Evolutionary conservation across 306 rosid genomes (phyloP).

Genomic region (Senna tora): DNA sequence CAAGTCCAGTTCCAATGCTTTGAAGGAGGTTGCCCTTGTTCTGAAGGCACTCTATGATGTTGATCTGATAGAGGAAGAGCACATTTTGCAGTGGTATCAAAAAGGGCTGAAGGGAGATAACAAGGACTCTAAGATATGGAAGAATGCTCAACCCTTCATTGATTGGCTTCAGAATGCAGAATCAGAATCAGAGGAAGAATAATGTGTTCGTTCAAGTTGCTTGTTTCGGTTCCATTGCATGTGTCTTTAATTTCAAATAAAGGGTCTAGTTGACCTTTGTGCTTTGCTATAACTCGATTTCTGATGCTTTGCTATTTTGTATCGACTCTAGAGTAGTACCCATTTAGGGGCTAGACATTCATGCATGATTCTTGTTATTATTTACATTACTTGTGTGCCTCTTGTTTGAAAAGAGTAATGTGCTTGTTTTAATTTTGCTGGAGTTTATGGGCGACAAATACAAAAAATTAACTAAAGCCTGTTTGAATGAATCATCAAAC

Average conservation of each 20-base stretch:
- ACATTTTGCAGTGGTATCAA: slow-evolving; percentile 56
- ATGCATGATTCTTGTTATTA: background rate
- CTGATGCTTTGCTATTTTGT: background rate
- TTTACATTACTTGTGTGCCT: background rate
- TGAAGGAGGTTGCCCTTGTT: slow-evolving; percentile 62
- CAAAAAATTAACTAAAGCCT: too few species aligned
- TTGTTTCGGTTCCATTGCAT: slow-evolving; percentile 10
- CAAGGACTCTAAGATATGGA: slow-evolving; percentile 59
- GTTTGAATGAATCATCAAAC: too few species aligned
- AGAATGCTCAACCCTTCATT: slow-evolving; percentile 58
- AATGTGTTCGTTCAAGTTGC: background rate
- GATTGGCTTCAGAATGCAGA: slow-evolving; percentile 74
- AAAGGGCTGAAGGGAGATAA: slow-evolving; percentile 50
- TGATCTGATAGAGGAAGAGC: slow-evolving; percentile 63
- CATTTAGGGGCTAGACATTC: slow-evolving; percentile 1
- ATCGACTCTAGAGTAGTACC: background rate
- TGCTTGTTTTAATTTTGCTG: too few species aligned
- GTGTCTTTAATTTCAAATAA: slow-evolving; percentile 35
- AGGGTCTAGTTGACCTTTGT: slow-evolving; percentile 28
- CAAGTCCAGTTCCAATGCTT: slow-evolving; percentile 41
- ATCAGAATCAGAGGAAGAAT: slow-evolving; percentile 67
- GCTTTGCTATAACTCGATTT: background rate
- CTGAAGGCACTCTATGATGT: slow-evolving; percentile 63
- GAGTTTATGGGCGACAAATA: too few species aligned
- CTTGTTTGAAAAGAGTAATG: too few species aligned